Percentiles rank a stretch among this genome's conserved stretches.
These are phyloP conservation scores for Pseudogymnoascus sp. DNA, from an alignment of 2,329 filamentous ascomycete species.

Conservation along the genomic window DNA sequence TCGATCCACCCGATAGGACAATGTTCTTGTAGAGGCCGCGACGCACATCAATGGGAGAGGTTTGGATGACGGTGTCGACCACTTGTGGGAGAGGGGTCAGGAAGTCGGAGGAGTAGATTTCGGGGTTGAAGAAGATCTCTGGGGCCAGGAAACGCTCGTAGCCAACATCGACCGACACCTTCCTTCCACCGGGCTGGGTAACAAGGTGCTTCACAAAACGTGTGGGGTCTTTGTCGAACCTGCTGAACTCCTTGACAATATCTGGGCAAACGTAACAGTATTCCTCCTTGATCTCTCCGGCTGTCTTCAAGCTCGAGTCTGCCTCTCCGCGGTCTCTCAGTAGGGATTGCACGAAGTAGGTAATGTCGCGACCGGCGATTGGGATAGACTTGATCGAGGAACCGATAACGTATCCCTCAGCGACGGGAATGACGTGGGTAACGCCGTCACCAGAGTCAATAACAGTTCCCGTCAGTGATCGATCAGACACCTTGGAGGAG, in stretches of 20 bases:
- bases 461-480: conserved; percentile 92
- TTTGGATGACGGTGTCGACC: conserved; percentile 94
- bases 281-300: conserved; percentile 97
- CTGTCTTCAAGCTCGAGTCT: conserved; percentile 93
- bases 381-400: conserved; percentile 99
- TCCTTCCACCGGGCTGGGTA: conserved; percentile 74
- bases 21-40: conserved; percentile 99
- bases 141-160: conserved; percentile 97
- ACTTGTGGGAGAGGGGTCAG: conserved; percentile 89
- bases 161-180: conserved; percentile 82
- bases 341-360: conserved; percentile 95
- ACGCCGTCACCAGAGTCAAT: conserved; percentile 99
- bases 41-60: conserved; percentile 93
- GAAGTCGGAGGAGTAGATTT: conserved; percentile 99
- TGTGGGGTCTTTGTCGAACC: conserved; percentile 87
- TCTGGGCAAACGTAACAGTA: conserved; percentile 98
- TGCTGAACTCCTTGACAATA: conserved; percentile 96
- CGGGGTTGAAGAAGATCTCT: conserved; percentile 99
- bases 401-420: conserved; percentile 97
- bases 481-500: conserved; percentile 92
- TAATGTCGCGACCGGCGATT: conserved; percentile 95
- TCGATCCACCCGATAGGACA: conserved; percentile 92
- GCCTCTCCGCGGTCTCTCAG: conserved; percentile 93
- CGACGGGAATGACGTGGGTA: conserved; percentile 96
- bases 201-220: conserved; percentile 88